Conservation (phyloP, 2,329 filamentous ascomycete species). For the Alternaria hordeiaustralica region DNA sequence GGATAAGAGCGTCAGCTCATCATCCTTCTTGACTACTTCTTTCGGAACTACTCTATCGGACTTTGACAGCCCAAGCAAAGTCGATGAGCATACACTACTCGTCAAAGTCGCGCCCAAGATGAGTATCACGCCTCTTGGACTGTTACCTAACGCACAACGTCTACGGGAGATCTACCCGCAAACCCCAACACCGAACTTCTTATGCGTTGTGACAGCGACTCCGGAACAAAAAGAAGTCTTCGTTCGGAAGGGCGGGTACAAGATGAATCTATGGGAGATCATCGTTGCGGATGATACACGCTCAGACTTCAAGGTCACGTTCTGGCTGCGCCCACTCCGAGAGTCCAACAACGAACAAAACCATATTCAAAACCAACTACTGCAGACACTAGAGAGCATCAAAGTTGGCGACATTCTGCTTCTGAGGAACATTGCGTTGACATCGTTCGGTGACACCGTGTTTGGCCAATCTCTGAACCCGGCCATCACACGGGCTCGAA, state of each 20-base stretch:
- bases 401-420: slow-evolving; percentile 78
- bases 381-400: slow-evolving; percentile 55
- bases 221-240: slow-evolving; percentile 70
- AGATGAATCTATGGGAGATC: slow-evolving; percentile 48
- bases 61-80: slow-evolving; percentile 30
- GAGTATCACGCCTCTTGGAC: slow-evolving; percentile 68
- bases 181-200: slow-evolving; percentile 80
- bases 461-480: slow-evolving; percentile 83
- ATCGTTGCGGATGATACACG: slow-evolving; percentile 81
- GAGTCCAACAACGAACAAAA: slow-evolving; percentile 18
- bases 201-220: slow-evolving; percentile 80
- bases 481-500: slow-evolving; percentile 69
- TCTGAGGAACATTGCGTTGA: slow-evolving; percentile 78
- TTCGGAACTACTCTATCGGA: slow-evolving; percentile 44
- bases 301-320: slow-evolving; percentile 79
- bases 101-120: slow-evolving; percentile 28
- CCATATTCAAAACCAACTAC: slow-evolving; percentile 43
- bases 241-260: slow-evolving; percentile 67
- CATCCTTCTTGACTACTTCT: slow-evolving; percentile 46
- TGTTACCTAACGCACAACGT: slow-evolving; percentile 71
- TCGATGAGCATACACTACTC: slow-evolving; percentile 5
- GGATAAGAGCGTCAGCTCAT: slow-evolving; percentile 41
- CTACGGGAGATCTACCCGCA: slow-evolving; percentile 74
- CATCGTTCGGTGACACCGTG: slow-evolving; percentile 76
- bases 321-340: slow-evolving; percentile 70